Base-by-base conservation (phyloP, 2,329 filamentous ascomycete species). In the Xylaria sp. region DNA sequence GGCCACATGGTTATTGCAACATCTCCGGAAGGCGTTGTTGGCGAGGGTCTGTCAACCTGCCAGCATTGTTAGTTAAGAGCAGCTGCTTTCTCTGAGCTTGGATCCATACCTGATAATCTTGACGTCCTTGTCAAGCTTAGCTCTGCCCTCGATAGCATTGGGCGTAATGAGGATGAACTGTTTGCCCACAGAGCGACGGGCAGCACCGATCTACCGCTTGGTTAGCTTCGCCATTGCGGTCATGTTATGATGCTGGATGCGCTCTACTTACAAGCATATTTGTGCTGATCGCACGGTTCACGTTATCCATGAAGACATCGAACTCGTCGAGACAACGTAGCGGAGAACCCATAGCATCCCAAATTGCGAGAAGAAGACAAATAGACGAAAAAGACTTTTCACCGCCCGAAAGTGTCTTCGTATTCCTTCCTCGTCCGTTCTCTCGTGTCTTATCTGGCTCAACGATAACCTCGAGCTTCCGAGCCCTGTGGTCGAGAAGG, bases 311-410 rank as follows among this genome's bases (percentile, higher is more conserved):
- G 85, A 98, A 99, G 39, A 99, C 96, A 79, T 99, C 96, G 78
- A 98, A 99, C 81, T 99, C 96, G 81, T 99, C 96, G 63, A 99
- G 85, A 77, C 96, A 99, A 64, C 96, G 90, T 69, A 99, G 91
- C 0, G 94, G 95, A 20, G 94, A 97, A 12, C 96, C 95, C 91
- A 99, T 99, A 36, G 96, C 95, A 78, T 99, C 96, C 96, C 96
- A 99, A 20, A 99, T 91, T 2, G 94, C 90, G 39, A 99, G 86
- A 64, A 99, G 84, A 75, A 99, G 87, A 81, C 96, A 99, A 68
- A 98, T 97, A 3, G 95, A 97, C 3, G 94, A 97, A 80, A 98
- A 99, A 0, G 95, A 98, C 80, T 99, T 99, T 79, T 99, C 96
- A 36, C 96, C 96, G 62, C 96, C 96, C 9, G 94, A 98, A 1